Base-by-base conservation (phyloP, 1,284 basidiomycete genomes). In the Ceratobasidium sp. region DNA sequence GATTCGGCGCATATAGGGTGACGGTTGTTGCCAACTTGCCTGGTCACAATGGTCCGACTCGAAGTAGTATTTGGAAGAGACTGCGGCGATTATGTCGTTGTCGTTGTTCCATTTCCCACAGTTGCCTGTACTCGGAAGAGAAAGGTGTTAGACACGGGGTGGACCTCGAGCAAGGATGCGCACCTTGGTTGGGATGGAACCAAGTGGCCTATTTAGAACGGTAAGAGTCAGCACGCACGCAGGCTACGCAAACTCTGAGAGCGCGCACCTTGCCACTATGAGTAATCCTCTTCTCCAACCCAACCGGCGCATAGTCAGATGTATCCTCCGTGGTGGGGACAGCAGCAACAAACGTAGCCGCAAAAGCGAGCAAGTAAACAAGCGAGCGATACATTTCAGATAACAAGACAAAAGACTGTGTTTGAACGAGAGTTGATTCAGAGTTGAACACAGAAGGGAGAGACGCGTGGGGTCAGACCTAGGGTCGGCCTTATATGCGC, bases 81-180 rank as follows among this genome's bases (percentile, higher is more conserved):
- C 55, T 5, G 70, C 70, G 7, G 62, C 70, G 27, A 73, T 73
- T 20, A 57, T 30, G 7, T 41, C 44, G 20, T 73, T 44, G 35
- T 59, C 41, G 30, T 62, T 62, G 30, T 73, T 57, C 70, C 59
- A 62, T 57, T 44, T 60, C 30, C 70, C 70, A 38, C 70, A 73
- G 33, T 73, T 59, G 16, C 70, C 70, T 57, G 41, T 44, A 73
- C 35, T 20, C 10, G 35, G 6, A 38, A 18, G 59, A 41, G 27
- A 12, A 44, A 2, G 10, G n/a, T 14, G 16, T 62, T 3, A 38
- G 59, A 62, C 12, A 38, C 4, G 16, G 41, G 10, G 41, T 12
- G 10, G 41, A 2, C 10, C 41, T 44, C 41, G 1, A 10, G 18
- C 35, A 6, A 27, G 38, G 35, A 6, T 4, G 12, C 35, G 35